Base-by-base conservation (phyloP, 768 basidiomycete species). In the Tricholoma hemisulphureum region DNA sequence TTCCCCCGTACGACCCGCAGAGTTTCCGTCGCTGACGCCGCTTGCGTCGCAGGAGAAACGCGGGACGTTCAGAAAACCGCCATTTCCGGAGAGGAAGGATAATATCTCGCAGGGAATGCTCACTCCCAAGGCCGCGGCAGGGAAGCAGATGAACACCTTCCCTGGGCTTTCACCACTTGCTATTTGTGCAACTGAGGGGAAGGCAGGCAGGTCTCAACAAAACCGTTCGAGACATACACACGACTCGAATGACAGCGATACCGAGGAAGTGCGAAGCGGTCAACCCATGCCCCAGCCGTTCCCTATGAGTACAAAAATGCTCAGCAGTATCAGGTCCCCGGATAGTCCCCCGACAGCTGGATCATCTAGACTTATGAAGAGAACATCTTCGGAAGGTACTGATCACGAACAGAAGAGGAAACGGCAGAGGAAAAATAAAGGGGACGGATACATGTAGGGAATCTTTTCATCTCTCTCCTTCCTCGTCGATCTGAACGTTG, bases 301-400 rank as follows among this genome's bases (percentile, higher is more conserved):
- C 51, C 80, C 81, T 5, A 78, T 87, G 82, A 77, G 70, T 51
- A 73, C 77, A 2, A 76, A 80, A 52, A 55, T 79, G 37, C 70
- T 83, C 2, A 65, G 69, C 9, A 75, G 74, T 48, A 76, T 78
- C 46, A 63, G 68, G 2, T 68, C 67, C n/a, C 67, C 70, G 6
- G 41, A 75, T 75, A 4, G 31, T 2, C 34, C 35, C 2, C 26
- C 48, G 23, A 26, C 43, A 6, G 61, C 58, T 56, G 63, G 60
- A 23, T 51, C 57, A 13, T 64, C 61, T 6, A 46, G 45, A n/a
- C 59, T 59, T 11, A 55, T 55, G 21, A 65, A 64, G 56, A 56
- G 60, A 18, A 71, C 73, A 18, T 46, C 66, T 1, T 72, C 76
- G 6, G 69, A 70, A n/a, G 71, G 66, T 18, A 76, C 71, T 35